phyloP scores from a whole-genome alignment of 2,329 filamentous ascomycete species.

The Fusarium torulosum region DNA sequence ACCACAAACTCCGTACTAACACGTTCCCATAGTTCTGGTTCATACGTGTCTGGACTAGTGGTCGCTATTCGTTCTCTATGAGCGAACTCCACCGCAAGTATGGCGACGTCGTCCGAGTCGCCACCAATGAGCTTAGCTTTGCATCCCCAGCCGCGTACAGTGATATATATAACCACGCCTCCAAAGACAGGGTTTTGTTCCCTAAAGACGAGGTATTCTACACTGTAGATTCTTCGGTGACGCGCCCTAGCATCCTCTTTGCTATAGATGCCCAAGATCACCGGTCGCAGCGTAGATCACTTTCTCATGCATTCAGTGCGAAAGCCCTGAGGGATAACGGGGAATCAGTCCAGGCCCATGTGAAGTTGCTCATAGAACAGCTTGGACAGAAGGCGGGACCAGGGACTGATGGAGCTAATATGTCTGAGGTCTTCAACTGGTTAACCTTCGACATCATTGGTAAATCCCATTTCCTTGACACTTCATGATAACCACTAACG shows the following conservation, averaged over 20 bases:
- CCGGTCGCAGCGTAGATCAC: slow-evolving; percentile 14
- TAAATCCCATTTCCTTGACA: neutral
- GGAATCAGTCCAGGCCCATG: slow-evolving; percentile 5
- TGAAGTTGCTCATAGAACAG: slow-evolving; percentile 5
- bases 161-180: slow-evolving; percentile 37
- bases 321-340: slow-evolving; percentile 22
- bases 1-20: rapidly evolving
- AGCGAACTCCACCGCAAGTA: slow-evolving; percentile 24
- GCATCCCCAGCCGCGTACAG: slow-evolving; percentile 20
- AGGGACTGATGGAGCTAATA: neutral
- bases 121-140: slow-evolving; percentile 37
- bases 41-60: neutral
- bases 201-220: slow-evolving; percentile 29
- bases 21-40: slow-evolving; percentile 2
- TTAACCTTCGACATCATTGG: slow-evolving; percentile 35
- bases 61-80: neutral
- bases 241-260: slow-evolving; percentile 11
- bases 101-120: slow-evolving; percentile 36
- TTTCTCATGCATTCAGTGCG: slow-evolving; percentile 28
- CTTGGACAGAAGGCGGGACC: slow-evolving; percentile 6
- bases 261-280: slow-evolving; percentile 21
- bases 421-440: slow-evolving; percentile 24
- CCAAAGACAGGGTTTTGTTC: slow-evolving; percentile 17
- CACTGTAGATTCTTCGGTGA: neutral
- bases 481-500: rapidly evolving